Percentiles rank a stretch among this genome's conserved stretches.
phyloP scores from a whole-genome alignment of 805 yeast species.

The Metschnikowia colocasiae region DNA sequence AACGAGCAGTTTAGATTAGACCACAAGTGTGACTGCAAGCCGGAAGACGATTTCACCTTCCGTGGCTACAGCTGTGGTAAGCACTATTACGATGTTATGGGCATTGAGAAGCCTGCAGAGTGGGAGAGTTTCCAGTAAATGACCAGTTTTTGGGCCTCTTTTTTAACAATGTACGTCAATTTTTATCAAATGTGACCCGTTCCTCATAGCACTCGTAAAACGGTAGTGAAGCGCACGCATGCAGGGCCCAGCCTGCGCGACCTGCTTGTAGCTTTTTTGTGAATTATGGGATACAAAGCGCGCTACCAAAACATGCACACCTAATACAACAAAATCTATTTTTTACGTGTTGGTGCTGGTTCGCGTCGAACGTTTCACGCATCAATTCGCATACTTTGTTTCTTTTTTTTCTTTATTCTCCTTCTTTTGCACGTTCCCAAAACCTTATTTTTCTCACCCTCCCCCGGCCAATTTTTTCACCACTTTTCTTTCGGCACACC shows the following conservation, averaged over 20 bases:
- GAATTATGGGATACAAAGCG: background rate
- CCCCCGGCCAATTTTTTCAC: background rate
- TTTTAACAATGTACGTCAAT: background rate
- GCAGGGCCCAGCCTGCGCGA: background rate
- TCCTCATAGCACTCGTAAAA: background rate
- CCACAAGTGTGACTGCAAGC: constrained; percentile 71
- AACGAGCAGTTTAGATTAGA: constrained; percentile 53
- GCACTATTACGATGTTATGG: constrained; percentile 54
- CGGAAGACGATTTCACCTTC: constrained; percentile 73
- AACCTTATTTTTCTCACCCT: background rate
- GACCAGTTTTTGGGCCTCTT: background rate
- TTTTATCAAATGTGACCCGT: background rate
- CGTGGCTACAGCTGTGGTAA: constrained; percentile 68
- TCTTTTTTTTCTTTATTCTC: background rate
- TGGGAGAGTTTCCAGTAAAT: constrained; percentile 53
- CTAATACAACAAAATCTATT: background rate
- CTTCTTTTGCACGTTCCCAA: background rate
- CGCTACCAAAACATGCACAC: background rate
- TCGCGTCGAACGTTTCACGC: constrained; percentile 1
- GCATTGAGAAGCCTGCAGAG: constrained; percentile 58
- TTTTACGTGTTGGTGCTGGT: background rate
- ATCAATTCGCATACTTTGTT: background rate
- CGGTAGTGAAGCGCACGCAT: background rate
- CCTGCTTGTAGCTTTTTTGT: background rate
- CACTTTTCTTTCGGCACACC: background rate